Evolutionary conservation across 257 asterid species (phyloP).

Genomic region (Fraxinus americana): DNA sequence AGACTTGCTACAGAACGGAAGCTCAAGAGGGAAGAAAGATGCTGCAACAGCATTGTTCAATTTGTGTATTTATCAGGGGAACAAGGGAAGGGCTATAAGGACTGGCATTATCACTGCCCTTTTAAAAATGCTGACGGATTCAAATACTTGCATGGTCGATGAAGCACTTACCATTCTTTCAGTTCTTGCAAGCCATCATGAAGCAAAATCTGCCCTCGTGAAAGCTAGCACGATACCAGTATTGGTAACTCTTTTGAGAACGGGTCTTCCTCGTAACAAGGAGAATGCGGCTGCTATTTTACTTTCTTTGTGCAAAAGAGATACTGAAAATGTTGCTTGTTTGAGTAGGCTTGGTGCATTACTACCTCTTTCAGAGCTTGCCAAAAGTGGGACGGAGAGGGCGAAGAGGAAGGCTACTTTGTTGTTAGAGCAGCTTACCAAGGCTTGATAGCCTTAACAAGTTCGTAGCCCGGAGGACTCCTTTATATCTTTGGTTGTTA

Average conservation of each 20-base stretch:
- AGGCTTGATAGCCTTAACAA: constrained; percentile 43
- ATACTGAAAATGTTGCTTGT: constrained; percentile 60
- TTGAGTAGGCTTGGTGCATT: constrained; percentile 74
- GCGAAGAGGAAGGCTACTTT: constrained; percentile 80
- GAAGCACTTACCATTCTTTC: constrained; percentile 88
- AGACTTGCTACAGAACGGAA: constrained; percentile 69
- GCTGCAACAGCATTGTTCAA: constrained; percentile 92
- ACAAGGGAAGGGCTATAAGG: constrained; percentile 87
- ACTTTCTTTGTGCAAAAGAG: constrained; percentile 78
- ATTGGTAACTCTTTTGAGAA: constrained; percentile 62
- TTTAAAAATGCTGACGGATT: constrained; percentile 72
- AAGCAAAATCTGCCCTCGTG: constrained; percentile 69
- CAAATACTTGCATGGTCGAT: constrained; percentile 71
- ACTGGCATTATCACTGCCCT: constrained; percentile 73
- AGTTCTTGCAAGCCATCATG: constrained; percentile 77
- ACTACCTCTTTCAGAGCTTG: constrained; percentile 63
- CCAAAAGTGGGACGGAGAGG: constrained; percentile 79
- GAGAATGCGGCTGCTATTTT: constrained; percentile 78
- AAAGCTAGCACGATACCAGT: constrained; percentile 73
- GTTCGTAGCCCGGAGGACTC: constrained; percentile 13
- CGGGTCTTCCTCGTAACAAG: constrained; percentile 67
- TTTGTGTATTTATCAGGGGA: constrained; percentile 83
- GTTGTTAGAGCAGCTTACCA: constrained; percentile 66
- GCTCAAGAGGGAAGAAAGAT: constrained; percentile 81
- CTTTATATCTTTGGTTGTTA: constrained; percentile 31